These are phyloP conservation scores for Rhodomyrtus psidioides DNA, from an alignment of 441 rosid genomes.

Conservation along the genomic window DNA sequence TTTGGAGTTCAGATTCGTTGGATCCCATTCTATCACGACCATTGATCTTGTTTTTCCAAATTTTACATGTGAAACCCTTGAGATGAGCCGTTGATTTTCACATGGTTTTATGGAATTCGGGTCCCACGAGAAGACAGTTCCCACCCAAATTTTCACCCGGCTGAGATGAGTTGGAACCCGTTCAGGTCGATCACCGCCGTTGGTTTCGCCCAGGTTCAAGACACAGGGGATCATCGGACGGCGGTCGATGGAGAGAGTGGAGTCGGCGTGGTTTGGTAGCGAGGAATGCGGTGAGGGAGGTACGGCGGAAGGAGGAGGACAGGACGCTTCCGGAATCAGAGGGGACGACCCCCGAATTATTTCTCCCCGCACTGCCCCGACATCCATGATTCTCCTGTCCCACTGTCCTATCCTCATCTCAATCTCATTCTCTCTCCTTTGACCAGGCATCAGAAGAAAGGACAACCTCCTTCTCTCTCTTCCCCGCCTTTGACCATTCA, in stretches of 20 bases:
- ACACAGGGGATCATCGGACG: neutral
- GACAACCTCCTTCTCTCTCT: neutral
- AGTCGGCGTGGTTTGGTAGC: slow-evolving; percentile 1
- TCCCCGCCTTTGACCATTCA: neutral
- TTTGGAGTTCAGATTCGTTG: neutral
- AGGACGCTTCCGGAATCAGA: slow-evolving; percentile 55
- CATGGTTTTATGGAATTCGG: neutral
- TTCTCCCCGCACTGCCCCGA: slow-evolving; percentile 59
- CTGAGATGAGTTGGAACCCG: neutral
- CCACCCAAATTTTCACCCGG: neutral
- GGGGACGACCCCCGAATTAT: slow-evolving; percentile 34
- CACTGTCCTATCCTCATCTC: neutral
- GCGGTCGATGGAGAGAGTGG: neutral
- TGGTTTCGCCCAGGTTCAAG: neutral
- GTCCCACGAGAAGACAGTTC: neutral
- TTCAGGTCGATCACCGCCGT: neutral
- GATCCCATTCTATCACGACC: neutral
- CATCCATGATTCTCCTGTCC: slow-evolving; percentile 30
- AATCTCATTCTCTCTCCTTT: neutral
- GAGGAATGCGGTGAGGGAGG: slow-evolving; percentile 42
- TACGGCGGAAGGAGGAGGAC: slow-evolving; percentile 32
- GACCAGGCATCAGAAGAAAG: neutral
- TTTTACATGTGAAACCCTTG: neutral
- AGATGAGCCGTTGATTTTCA: neutral
- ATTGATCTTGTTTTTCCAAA: neutral